A percentile compares a stretch with the other conserved stretches of the same genome.
These are phyloP conservation scores for Xylaria multiplex DNA, from an alignment of 2,329 filamentous ascomycete species.

Conservation along the genomic window DNA sequence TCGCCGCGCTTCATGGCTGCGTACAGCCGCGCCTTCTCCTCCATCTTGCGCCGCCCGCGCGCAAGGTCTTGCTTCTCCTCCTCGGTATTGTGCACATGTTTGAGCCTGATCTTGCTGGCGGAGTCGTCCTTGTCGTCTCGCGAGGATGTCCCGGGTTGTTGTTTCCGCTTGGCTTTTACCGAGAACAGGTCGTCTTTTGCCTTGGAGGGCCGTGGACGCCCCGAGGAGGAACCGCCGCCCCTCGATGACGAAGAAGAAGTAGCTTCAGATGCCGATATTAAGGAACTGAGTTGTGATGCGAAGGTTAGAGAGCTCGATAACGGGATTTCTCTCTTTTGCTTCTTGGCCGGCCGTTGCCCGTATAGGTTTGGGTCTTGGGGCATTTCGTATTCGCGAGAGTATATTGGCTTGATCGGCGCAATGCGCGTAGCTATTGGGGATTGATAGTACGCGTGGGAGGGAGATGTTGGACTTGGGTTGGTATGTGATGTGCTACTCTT, in stretches of 20 bases:
- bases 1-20: constrained; percentile 91
- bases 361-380: constrained; percentile 78
- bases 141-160: constrained; percentile 46
- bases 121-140: constrained; percentile 55
- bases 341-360: constrained; percentile 76
- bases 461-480: background rate
- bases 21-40: constrained; percentile 89
- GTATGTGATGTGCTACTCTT: background rate
- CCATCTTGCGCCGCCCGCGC: constrained; percentile 81
- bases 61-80: constrained; percentile 75
- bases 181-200: constrained; percentile 76
- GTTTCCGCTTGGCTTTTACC: constrained; percentile 54
- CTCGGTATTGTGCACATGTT: constrained; percentile 64
- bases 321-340: constrained; percentile 73
- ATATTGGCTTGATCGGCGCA: background rate
- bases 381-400: constrained; percentile 52
- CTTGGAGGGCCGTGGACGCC: constrained; percentile 64
- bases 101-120: constrained; percentile 54
- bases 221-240: constrained; percentile 50
- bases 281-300: constrained; percentile 83
- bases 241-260: constrained; percentile 54
- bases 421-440: background rate
- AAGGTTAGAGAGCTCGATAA: constrained; percentile 83
- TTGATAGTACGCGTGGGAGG: background rate
- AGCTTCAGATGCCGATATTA: constrained; percentile 70